Evolutionary conservation across 805 yeast species (phyloP).

Genomic region (Wickerhamiella nectarea): DNA sequence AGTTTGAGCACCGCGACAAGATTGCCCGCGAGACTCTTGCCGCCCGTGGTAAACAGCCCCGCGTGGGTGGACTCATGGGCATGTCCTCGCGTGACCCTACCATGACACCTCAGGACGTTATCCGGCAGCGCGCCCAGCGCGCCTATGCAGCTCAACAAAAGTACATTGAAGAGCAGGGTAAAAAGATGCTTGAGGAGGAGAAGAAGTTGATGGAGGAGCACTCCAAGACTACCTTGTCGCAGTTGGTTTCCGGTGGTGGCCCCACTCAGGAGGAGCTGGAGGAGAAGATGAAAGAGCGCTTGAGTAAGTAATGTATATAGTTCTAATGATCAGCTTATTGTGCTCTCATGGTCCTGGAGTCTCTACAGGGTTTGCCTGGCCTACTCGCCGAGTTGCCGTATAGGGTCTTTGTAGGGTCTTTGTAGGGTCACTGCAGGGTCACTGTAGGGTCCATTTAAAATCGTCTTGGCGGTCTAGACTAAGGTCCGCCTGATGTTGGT

Average conservation of each 20-base stretch:
- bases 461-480: too few relatives aligned
- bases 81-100: slow-evolving; percentile 34
- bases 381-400: too few relatives aligned
- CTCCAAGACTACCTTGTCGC: slow-evolving; percentile 62
- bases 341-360: too few relatives aligned
- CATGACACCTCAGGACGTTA: slow-evolving; percentile 72
- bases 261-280: slow-evolving; percentile 27
- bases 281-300: slow-evolving; percentile 16
- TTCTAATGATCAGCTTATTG: background rate
- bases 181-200: slow-evolving; percentile 37
- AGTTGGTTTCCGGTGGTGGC: slow-evolving; percentile 60
- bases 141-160: slow-evolving; percentile 74
- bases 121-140: slow-evolving; percentile 85
- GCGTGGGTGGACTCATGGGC: slow-evolving; percentile 54
- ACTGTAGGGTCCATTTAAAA: too few relatives aligned
- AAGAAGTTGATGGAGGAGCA: slow-evolving; percentile 58
- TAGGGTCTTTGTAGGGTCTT: too few relatives aligned
- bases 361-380: too few relatives aligned
- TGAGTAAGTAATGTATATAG: slow-evolving; percentile 15
- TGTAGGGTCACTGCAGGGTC: too few relatives aligned
- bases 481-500: too few relatives aligned
- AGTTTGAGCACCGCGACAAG: slow-evolving; percentile 66
- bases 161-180: slow-evolving; percentile 69
- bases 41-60: slow-evolving; percentile 28
- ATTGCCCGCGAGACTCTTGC: slow-evolving; percentile 42